Evolutionary conservation across 345 rosid species (phyloP), one percentile per base, ranked within the genome.

Genomic region (Cardamine resedifolia): DNA sequence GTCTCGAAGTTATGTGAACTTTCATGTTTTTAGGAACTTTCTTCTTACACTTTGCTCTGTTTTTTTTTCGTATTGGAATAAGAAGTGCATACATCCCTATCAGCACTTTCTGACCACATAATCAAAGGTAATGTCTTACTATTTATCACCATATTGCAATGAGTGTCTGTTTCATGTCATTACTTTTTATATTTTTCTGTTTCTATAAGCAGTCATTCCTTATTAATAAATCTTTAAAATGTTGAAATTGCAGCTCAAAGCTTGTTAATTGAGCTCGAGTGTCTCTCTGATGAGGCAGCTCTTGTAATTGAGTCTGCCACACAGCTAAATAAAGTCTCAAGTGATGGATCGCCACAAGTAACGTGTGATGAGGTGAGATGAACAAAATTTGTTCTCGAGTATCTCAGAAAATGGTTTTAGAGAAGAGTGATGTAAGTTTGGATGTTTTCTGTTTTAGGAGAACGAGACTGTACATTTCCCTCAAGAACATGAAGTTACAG

Each of bases 71-170:
- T 67, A 47, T 43, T 31, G 68, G 55, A 61, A 34, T 3, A 60
- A 83, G 85, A 85, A 92, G 96, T 92, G 66, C 70, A 66, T 68
- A 74, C 74, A 10, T 81, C 85, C 63, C 61, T 82, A 0, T 71
- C 73, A 14, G 96, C 82, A 78, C 90, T 92, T 75, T 75, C 67
- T 44, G 84, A 83, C 39, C 82, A 85, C 69, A 41, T 88, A 56
- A 68, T 58, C 65, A 73, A 78, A 84, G 98, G 96, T 92, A 81
- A 74, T 21, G 44, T 51, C 27, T 55, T 11, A 58, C 43, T 58
- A n/a, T n/a, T 1, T 28, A 7, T 33, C 1, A 7, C 21, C 34
- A 28, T 34, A 8, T 50, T 36, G 11, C 38, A 31, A 2, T 34
- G 21, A 27, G 47, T 52, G n/a, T n/a, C 21, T 61, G 50, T 31